These are phyloP conservation scores for Naganishia friedmannii DNA, from an alignment of 768 basidiomycete species.

Conservation along the genomic window DNA sequence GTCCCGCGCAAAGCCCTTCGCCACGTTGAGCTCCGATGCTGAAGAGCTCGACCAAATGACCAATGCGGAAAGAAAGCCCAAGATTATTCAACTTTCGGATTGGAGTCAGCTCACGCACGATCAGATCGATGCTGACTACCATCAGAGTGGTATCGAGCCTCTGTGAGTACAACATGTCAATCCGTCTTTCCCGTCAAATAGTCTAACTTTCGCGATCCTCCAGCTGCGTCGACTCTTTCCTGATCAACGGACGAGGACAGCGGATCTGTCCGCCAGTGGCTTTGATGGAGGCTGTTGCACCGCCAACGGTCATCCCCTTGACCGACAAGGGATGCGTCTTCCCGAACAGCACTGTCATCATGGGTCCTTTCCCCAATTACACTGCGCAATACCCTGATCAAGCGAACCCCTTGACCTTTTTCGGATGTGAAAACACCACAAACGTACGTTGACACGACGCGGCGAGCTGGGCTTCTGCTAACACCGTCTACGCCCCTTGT, in stretches of 20 bases:
- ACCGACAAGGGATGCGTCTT: conserved; percentile 30
- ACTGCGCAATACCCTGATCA: conserved; percentile 27
- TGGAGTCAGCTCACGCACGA: conserved; percentile 27
- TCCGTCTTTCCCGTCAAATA: too few relatives aligned
- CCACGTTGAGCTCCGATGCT: conserved; percentile 10
- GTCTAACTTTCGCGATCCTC: background rate
- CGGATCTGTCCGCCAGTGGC: conserved; percentile 18
- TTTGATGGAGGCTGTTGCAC: conserved; percentile 12
- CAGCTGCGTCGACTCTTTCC: conserved; percentile 29
- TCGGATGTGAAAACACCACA: conserved; percentile 24
- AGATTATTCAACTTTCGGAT: conserved; percentile 23
- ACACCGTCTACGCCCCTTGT: background rate
- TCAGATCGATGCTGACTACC: conserved; percentile 23
- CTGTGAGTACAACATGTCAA: conserved; percentile 17
- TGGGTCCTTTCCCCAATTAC: conserved; percentile 26
- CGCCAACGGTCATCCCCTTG: conserved; percentile 13
- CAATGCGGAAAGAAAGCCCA: conserved; percentile 23
- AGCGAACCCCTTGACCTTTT: conserved; percentile 20
- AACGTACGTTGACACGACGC: conserved; percentile 5
- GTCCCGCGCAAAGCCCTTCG: conserved; percentile 17
- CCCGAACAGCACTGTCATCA: conserved; percentile 25
- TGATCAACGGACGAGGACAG: conserved; percentile 31
- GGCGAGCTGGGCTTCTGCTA: too few relatives aligned
- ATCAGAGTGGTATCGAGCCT: conserved; percentile 28
- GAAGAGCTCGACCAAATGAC: conserved; percentile 25